Evolutionary conservation across 805 yeast genomes (phyloP).

Genomic region (Millerozyma acaciae): DNA sequence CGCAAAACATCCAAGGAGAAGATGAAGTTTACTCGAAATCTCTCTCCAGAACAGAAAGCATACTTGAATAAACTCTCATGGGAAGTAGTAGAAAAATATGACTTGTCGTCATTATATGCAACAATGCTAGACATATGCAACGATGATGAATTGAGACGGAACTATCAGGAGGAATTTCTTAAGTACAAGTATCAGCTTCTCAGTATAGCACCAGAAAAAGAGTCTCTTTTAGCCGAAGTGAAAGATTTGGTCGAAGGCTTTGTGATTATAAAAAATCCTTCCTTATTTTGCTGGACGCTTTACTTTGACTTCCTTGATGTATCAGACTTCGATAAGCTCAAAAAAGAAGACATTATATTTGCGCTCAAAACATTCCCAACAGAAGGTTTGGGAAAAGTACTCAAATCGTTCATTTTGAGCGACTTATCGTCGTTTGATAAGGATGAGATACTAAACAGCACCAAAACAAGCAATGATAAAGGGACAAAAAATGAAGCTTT

Average conservation of each 20-base stretch:
- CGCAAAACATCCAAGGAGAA: conserved; percentile 43
- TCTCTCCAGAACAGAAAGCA: conserved; percentile 38
- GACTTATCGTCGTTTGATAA: conserved; percentile 62
- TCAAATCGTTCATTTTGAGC: conserved; percentile 63
- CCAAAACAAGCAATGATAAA: conserved; percentile 12
- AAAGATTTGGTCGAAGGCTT: conserved; percentile 63
- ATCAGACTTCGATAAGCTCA: conserved; percentile 44
- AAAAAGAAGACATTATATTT: conserved; percentile 38
- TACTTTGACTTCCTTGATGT: conserved; percentile 74
- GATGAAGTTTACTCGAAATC: conserved; percentile 43
- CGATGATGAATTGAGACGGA: conserved; percentile 58
- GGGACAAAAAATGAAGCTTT: conserved; percentile 6
- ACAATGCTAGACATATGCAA: conserved; percentile 52
- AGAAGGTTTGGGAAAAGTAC: conserved; percentile 58
- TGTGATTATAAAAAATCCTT: conserved; percentile 61
- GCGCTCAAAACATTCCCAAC: conserved; percentile 55
- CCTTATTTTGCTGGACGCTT: conserved; percentile 65
- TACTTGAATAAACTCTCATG: conserved; percentile 39
- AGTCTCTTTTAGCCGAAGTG: conserved; percentile 37
- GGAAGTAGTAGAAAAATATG: conserved; percentile 47
- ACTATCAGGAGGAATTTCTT: conserved; percentile 57
- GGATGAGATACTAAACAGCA: conserved; percentile 17
- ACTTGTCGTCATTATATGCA: conserved; percentile 51
- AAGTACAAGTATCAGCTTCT: conserved; percentile 54
- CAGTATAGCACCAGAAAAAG: conserved; percentile 50